These are phyloP conservation scores for Malania oleifera DNA, from an alignment of 164 flowering plant genomes.

Conservation along the genomic window DNA sequence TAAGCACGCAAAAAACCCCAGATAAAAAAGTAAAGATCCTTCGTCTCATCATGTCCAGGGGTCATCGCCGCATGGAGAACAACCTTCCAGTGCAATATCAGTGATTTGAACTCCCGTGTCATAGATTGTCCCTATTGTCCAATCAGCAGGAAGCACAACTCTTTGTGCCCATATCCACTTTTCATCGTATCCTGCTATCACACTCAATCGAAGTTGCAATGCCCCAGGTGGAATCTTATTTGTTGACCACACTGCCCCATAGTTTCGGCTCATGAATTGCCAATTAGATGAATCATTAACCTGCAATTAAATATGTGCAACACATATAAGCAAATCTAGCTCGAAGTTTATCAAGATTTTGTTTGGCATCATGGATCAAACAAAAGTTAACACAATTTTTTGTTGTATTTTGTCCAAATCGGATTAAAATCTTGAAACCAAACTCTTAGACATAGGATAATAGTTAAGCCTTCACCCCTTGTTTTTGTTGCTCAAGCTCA, in stretches of 20 bases:
- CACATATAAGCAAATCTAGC: background rate
- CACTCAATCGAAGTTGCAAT: slow-evolving; percentile 60
- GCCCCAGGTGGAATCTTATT: slow-evolving; percentile 56
- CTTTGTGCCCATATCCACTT: slow-evolving; percentile 51
- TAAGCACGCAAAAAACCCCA: no score
- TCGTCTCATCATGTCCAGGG: slow-evolving; percentile 19
- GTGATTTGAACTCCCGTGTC: slow-evolving; percentile 63
- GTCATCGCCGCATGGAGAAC: slow-evolving; percentile 52
- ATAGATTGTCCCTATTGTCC: slow-evolving; percentile 61
- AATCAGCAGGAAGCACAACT: slow-evolving; percentile 68
- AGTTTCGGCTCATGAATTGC: slow-evolving; percentile 46
- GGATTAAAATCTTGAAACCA: no score
- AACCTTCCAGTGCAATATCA: slow-evolving; percentile 78
- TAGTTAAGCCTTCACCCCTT: no score
- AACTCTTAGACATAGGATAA: no score
- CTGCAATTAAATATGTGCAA: no score
- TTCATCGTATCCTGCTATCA: slow-evolving; percentile 72
- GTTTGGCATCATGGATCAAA: no score
- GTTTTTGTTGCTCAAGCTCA: no score
- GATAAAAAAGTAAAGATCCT: no score
- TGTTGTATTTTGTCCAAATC: no score
- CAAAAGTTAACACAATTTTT: no score
- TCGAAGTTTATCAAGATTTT: background rate
- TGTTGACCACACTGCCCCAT: slow-evolving; percentile 81
- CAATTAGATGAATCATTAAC: slow-evolving; percentile 70